Evolutionary conservation across 2,329 filamentous ascomycete species (phyloP).

Genomic region (Colletotrichum sp.): DNA sequence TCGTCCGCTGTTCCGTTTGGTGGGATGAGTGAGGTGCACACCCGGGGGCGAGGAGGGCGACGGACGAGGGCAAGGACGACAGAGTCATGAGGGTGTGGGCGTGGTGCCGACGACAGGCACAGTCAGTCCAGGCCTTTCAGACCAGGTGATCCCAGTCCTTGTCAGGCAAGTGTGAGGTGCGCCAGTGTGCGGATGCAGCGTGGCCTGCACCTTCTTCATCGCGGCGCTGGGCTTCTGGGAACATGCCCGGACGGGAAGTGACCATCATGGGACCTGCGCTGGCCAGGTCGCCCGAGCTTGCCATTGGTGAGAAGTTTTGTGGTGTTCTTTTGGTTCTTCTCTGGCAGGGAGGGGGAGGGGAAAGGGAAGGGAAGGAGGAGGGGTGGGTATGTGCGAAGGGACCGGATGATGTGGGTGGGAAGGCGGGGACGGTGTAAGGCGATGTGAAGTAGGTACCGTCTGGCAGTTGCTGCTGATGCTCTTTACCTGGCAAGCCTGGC

Average conservation of each 20-base stretch:
- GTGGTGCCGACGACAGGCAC: slow-evolving; percentile 10
- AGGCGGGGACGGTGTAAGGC: background rate
- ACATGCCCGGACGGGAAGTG: slow-evolving; percentile 9
- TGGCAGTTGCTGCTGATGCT: background rate
- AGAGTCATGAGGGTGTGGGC: slow-evolving; percentile 15
- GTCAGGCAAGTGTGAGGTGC: background rate
- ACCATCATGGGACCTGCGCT: slow-evolving; percentile 13
- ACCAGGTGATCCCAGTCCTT: background rate
- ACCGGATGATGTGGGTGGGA: slow-evolving; percentile 4
- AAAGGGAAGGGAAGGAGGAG: background rate
- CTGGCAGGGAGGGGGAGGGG: background rate
- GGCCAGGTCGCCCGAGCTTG: background rate
- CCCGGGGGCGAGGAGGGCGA: background rate
- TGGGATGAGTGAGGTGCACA: slow-evolving; percentile 6
- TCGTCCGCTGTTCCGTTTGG: slow-evolving; percentile 3
- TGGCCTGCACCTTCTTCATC: background rate
- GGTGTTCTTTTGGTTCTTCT: background rate
- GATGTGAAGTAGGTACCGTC: background rate
- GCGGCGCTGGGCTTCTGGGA: background rate
- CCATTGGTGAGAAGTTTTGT: slow-evolving; percentile 8
- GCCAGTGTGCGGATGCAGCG: background rate
- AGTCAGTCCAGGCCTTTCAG: slow-evolving; percentile 13
- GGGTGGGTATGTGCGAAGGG: background rate
- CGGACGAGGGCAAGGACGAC: background rate
- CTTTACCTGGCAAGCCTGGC: background rate